These are phyloP conservation scores for Heimioporus sp. DNA, from an alignment of 768 basidiomycete genomes.

Conservation along the genomic window DNA sequence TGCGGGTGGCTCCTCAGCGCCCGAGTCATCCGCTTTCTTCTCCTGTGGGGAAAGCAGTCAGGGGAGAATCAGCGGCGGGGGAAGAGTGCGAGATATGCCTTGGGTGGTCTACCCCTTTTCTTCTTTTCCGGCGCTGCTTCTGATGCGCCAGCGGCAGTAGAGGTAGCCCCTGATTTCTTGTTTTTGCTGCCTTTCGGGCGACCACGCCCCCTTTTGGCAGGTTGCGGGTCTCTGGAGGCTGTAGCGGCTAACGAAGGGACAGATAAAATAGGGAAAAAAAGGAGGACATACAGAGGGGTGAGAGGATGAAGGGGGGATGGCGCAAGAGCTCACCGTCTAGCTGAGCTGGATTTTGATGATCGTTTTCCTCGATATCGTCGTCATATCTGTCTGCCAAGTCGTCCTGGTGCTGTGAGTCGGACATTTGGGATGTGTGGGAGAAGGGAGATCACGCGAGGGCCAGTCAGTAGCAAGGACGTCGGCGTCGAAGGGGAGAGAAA, in stretches of 20 bases:
- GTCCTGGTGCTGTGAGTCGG: constrained; percentile 57
- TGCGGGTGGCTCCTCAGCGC: constrained; percentile 47
- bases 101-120: constrained; percentile 51
- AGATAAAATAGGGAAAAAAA: constrained; percentile 21
- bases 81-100: constrained; percentile 33
- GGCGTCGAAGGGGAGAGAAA: constrained; percentile 44
- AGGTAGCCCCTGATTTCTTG: constrained; percentile 46
- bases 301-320: constrained; percentile 11
- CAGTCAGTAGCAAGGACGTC: constrained; percentile 22
- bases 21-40: constrained; percentile 44
- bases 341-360: constrained; percentile 37
- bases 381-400: constrained; percentile 53
- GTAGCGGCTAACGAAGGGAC: constrained; percentile 36
- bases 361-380: constrained; percentile 59
- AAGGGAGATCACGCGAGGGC: constrained; percentile 21
- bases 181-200: constrained; percentile 89
- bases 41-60: constrained; percentile 20
- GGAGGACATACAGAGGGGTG: constrained; percentile 9
- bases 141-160: constrained; percentile 27
- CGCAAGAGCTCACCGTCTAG: constrained; percentile 27
- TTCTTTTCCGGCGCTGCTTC: constrained; percentile 36
- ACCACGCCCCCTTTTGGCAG: constrained; percentile 77
- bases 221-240: constrained; percentile 34
- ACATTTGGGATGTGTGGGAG: constrained; percentile 44
- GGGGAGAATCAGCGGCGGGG: constrained; percentile 23